Evolutionary conservation across 345 rosid genomes (phyloP).

Genomic region (Conringia planisiliqua): DNA sequence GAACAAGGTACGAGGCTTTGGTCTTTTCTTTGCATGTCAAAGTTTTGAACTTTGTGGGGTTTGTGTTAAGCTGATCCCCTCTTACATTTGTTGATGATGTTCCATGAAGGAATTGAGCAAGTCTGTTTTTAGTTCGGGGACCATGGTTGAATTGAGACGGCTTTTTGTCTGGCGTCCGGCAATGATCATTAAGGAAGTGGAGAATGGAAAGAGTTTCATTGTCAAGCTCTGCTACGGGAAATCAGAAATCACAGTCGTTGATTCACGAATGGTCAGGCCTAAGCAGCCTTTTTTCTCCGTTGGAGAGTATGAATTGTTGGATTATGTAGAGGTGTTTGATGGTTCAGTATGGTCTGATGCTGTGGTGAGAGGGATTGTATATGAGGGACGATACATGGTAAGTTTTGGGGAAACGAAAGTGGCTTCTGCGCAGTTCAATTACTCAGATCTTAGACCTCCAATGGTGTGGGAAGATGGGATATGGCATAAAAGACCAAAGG

Average conservation of each 20-base stretch:
- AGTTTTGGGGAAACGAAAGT: not conserved
- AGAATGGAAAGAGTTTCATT: not conserved
- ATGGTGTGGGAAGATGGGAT: constrained; percentile 1
- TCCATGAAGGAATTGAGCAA: not conserved
- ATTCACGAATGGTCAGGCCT: not conserved
- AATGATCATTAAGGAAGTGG: not conserved
- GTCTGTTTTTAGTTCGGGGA: not conserved
- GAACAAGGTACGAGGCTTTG: constrained; percentile 32
- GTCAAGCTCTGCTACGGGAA: not conserved
- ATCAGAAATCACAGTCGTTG: not conserved
- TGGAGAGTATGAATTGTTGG: not conserved
- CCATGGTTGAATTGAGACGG: not conserved
- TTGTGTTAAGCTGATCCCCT: not conserved
- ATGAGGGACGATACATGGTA: not conserved
- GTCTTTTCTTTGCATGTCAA: not conserved
- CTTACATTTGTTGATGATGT: not conserved
- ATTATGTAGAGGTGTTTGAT: not conserved
- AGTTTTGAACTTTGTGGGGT: not conserved
- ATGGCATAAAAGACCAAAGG: not conserved
- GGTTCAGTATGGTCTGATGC: not conserved
- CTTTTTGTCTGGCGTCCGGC: not conserved
- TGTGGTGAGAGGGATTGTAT: not conserved
- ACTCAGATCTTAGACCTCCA: not conserved
- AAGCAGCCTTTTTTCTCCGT: not conserved
- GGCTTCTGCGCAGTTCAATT: not conserved